Conservation (phyloP, 129 eudicot species). For the Ambrosia trifida region DNA sequence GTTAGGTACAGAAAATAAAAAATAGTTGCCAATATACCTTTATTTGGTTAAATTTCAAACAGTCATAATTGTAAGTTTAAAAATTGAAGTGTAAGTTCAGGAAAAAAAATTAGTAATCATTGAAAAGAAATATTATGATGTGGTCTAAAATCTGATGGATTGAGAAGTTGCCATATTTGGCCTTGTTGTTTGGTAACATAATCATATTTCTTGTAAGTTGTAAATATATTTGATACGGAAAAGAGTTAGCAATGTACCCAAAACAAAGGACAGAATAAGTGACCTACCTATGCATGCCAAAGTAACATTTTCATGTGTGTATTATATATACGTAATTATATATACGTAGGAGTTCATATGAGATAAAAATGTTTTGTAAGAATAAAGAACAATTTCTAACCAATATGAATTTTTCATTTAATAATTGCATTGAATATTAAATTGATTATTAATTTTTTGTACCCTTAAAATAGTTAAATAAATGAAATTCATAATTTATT, state of each 20-base stretch:
- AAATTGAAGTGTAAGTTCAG: slow-evolving; percentile 12
- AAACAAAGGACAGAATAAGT: slow-evolving; percentile 41
- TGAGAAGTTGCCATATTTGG: slow-evolving; percentile 42
- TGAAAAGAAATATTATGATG: slow-evolving; percentile 13
- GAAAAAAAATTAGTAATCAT: not conserved
- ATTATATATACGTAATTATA: not conserved
- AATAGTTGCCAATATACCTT: not conserved
- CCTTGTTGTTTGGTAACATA: slow-evolving; percentile 40
- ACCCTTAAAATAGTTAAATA: no score
- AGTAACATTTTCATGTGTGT: slow-evolving; percentile 27
- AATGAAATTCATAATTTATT: no score
- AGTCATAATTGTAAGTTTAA: not conserved
- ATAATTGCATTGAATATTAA: no score
- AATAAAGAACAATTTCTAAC: slow-evolving; percentile 7
- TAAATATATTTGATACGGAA: slow-evolving; percentile 21
- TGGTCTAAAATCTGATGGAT: slow-evolving; percentile 22
- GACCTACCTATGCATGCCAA: slow-evolving; percentile 43
- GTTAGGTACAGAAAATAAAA: not conserved
- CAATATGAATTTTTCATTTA: no score
- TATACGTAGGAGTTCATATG: not conserved
- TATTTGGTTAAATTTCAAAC: slow-evolving; percentile 22
- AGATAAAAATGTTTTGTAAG: no score
- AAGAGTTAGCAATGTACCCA: slow-evolving; percentile 31
- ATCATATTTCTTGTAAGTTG: slow-evolving; percentile 33
- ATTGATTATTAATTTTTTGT: no score